Evolutionary conservation across 306 rosid genomes (phyloP).

Genomic region (Begonia loranthoides): DNA sequence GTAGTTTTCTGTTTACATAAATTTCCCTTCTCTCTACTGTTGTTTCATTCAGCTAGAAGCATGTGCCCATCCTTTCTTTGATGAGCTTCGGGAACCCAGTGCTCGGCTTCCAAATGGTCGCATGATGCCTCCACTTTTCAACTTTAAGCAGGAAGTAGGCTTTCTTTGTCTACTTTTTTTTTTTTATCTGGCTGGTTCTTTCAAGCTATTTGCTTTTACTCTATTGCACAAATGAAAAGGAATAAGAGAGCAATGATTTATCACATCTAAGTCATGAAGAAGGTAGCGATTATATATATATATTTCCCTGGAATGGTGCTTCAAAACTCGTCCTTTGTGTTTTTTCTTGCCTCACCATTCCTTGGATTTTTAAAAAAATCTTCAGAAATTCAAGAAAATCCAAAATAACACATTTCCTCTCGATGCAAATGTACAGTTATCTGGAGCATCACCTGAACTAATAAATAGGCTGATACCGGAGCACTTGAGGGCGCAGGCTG

Average conservation of each 20-base stretch:
- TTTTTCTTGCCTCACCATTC: neutral
- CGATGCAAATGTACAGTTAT: slow-evolving; percentile 32
- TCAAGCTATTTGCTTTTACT: too few species aligned
- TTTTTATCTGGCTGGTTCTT: neutral
- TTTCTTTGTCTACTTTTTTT: slow-evolving; percentile 12
- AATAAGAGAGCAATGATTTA: too few species aligned
- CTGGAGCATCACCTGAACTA: slow-evolving; percentile 70
- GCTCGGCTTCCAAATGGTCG: slow-evolving; percentile 85
- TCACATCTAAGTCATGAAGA: neutral
- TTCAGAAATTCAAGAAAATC: neutral
- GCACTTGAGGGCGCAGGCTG: slow-evolving; percentile 54
- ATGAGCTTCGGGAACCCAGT: slow-evolving; percentile 87
- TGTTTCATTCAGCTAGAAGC: slow-evolving; percentile 68
- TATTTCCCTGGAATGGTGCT: neutral
- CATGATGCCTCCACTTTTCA: slow-evolving; percentile 73
- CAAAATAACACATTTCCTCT: neutral
- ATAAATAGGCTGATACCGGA: slow-evolving; percentile 80
- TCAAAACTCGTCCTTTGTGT: neutral
- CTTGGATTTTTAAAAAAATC: neutral
- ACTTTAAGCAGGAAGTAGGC: slow-evolving; percentile 92
- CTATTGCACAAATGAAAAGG: too few species aligned
- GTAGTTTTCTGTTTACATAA: slow-evolving; percentile 4
- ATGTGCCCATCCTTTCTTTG: slow-evolving; percentile 84
- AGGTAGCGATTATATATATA: neutral
- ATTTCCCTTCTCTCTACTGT: slow-evolving; percentile 7